phyloP scores from a whole-genome alignment of 2,329 filamentous ascomycete genomes.

The Tolypocladium guangdongense region DNA sequence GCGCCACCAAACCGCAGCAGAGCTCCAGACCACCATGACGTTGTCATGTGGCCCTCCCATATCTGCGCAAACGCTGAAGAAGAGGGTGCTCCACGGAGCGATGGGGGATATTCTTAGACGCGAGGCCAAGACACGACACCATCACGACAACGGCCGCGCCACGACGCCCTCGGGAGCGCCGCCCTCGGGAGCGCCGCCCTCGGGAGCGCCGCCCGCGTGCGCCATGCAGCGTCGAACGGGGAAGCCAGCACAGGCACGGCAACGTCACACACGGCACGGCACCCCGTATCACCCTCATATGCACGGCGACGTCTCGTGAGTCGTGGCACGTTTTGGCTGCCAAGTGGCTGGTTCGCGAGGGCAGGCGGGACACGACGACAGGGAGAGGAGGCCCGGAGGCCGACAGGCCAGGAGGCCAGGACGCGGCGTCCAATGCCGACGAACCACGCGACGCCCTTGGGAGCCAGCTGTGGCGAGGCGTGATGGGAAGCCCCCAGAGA shows the following conservation, averaged over 20 bases:
- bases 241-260: not conserved
- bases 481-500: slow-evolving; percentile 1
- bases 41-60: slow-evolving; percentile 6
- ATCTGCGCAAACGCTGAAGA: not conserved
- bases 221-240: not conserved
- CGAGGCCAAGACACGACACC: slow-evolving; percentile 1
- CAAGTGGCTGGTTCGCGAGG: not conserved
- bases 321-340: not conserved
- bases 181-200: not conserved
- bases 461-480: slow-evolving; percentile 16
- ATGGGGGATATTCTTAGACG: not conserved
- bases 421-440: slow-evolving; percentile 18
- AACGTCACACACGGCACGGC: not conserved
- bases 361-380: not conserved
- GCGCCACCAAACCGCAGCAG: slow-evolving; percentile 7
- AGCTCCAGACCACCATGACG: slow-evolving; percentile 3
- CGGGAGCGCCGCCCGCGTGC: not conserved
- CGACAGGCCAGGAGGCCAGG: not conserved
- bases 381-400: too few species aligned
- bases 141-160: not conserved
- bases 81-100: not conserved
- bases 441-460: slow-evolving; percentile 17
- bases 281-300: too few species aligned
- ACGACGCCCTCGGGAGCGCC: not conserved
- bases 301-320: not conserved